phyloP scores from a whole-genome alignment of 768 basidiomycete species.

The Rhizopogon salebrosus region DNA sequence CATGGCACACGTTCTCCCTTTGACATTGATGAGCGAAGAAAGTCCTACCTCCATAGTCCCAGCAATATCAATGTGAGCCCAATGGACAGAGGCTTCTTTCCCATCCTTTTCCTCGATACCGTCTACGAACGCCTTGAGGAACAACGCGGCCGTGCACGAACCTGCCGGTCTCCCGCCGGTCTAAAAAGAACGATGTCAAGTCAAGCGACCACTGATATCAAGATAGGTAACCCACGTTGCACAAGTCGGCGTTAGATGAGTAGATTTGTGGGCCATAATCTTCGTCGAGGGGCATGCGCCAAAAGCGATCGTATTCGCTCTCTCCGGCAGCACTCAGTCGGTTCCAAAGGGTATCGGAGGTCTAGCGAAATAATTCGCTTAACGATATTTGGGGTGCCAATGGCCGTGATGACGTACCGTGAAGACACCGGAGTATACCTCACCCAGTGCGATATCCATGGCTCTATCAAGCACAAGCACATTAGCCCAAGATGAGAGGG shows the following conservation, averaged over 20 bases:
- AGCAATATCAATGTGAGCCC: slow-evolving; percentile 88
- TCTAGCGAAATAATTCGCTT: slow-evolving; percentile 31
- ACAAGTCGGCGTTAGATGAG: slow-evolving; percentile 74
- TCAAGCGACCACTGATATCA: not conserved
- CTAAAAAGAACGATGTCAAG: slow-evolving; percentile 28
- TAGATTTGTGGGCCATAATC: slow-evolving; percentile 75
- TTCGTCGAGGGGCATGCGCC: slow-evolving; percentile 87
- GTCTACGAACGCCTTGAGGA: slow-evolving; percentile 79
- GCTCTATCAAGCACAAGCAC: slow-evolving; percentile 40
- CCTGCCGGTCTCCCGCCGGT: slow-evolving; percentile 71
- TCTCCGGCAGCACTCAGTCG: slow-evolving; percentile 65
- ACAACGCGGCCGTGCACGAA: slow-evolving; percentile 77
- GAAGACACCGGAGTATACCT: slow-evolving; percentile 75
- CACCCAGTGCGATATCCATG: slow-evolving; percentile 68
- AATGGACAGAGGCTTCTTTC: slow-evolving; percentile 51
- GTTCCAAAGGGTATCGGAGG: slow-evolving; percentile 71
- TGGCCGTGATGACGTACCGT: slow-evolving; percentile 38
- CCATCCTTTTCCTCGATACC: slow-evolving; percentile 64
- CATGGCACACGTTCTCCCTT: slow-evolving; percentile 30
- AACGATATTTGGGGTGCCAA: not conserved
- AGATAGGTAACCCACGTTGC: slow-evolving; percentile 38
- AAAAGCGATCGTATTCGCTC: slow-evolving; percentile 76
- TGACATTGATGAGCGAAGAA: slow-evolving; percentile 13
- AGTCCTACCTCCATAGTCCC: slow-evolving; percentile 64
- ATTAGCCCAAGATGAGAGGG: not conserved